Base-by-base conservation (phyloP, 1,284 basidiomycete genomes). In the Microbotryum scabiosae region DNA sequence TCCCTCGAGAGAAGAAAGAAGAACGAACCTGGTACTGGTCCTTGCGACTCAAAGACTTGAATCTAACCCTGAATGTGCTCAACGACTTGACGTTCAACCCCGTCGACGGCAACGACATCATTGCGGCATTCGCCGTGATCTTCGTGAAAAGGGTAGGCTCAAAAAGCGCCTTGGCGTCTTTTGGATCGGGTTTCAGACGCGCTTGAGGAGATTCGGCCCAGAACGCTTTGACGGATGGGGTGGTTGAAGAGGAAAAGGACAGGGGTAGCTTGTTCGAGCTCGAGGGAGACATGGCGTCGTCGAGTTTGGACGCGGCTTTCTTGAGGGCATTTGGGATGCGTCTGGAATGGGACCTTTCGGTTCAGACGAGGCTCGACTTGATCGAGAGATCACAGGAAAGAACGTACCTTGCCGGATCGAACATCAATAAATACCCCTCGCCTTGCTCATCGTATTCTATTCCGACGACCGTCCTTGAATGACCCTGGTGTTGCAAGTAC, bases 401-500 rank as follows among this genome's bases (percentile, higher is more conserved):
- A 25, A 63, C 68, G 10, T 55, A 72, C 71, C 61, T 64, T n/a
- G 65, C 68, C 16, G 70, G 71, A 62, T 73, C 72, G 23, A 69
- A 70, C 5, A 73, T 26, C 41, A 73, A 57, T 47, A 73, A 47
- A 59, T 59, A 56, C 7, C 62, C 57, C 21, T 57, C 53, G 12
- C 66, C 62, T 47, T 53, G 12, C 14, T 26, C 41, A 3, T 32
- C 32, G 12, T 20, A 28, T 46, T 73, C 71, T 16, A 73, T 54
- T 1, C 72, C 71, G 25, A 73, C 63, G 50, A 73, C 63, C 21
- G 70, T 71, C 2, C 70, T 51, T 14, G 66, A 69, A 55, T 73
- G 72, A 0, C 72, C 72, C 16, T 65, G 55, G 58, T 73, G 71
- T 57, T 73, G 72, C 2, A 73, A 62, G 51, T 72, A 73, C 18